Base-by-base conservation (phyloP, 768 basidiomycete genomes). In the Agaricus blazei region DNA sequence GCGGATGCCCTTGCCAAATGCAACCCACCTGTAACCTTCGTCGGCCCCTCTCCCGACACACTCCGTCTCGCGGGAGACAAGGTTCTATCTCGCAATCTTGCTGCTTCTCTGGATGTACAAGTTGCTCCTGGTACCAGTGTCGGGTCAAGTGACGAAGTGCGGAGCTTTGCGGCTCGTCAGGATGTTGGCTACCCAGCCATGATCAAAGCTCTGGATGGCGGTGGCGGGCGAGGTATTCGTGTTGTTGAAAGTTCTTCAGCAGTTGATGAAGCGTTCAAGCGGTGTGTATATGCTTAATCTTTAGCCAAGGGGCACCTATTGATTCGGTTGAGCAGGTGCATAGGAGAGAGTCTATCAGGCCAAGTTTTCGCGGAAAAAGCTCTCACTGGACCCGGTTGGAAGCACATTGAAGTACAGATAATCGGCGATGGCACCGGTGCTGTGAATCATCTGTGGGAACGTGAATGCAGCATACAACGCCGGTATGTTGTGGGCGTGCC, bases 171-270 rank as follows among this genome's bases (percentile, higher is more conserved):
- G 1, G 26, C 54, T 7, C 54, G 37, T 1, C 37, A 54, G 9
- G 51, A 42, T 3, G 57, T 70, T 23, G 73, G 73, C 4, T 76
- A 64, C 46, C 69, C 67, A 72, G 82, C 93, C 45, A 93, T 95
- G 69, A 91, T 95, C 78, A 95, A 94, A 70, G 93, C 92, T 7
- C 84, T 91, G 1, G 88, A 92, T 77, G 92, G 91, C 46, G 91
- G 91, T 56, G 91, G 91, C 59, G 92, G 92, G 45, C 84, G 92
- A 60, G 92, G 92, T 41, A 95, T 94, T 81, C 84, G 93, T 62
- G 85, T 93, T 40, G 93, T 93, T 2, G 78, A 87, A 56, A 78
- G 79, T 58, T 79, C 84, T 62, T 76, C 75, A n/a, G 80, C 81
- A 54, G 86, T 93, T 70, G 79, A 87, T 67, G 81, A 83, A 58